phyloP scores from a whole-genome alignment of 257 asterid genomes.

The Apocynum venetum region DNA sequence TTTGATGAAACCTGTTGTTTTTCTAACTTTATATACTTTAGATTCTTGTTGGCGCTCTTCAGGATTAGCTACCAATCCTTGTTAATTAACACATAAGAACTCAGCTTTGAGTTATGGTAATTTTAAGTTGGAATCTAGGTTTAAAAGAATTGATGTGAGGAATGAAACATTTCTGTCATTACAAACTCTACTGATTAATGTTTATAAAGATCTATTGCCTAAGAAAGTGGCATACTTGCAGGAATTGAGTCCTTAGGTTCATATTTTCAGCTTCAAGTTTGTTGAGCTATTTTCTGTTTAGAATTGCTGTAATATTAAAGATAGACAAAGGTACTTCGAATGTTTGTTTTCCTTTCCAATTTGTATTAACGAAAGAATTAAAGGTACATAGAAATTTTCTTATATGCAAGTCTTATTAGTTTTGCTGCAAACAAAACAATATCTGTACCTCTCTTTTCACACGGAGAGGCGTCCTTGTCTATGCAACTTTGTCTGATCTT shows the following conservation, averaged over 20 bases:
- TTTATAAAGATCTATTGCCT: background rate
- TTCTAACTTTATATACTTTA: background rate
- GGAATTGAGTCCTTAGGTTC: background rate
- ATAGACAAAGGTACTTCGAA: background rate
- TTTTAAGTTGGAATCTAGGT: conserved; percentile 4
- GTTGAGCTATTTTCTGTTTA: too few species aligned
- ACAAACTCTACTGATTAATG: background rate
- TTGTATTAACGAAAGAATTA: background rate
- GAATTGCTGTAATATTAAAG: background rate
- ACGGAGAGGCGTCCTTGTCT: background rate
- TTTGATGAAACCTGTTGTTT: background rate
- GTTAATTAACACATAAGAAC: background rate
- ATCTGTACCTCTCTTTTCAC: background rate
- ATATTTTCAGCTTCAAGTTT: background rate
- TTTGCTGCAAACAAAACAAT: background rate
- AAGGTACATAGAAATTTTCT: background rate
- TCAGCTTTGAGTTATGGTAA: background rate
- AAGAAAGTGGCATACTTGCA: background rate
- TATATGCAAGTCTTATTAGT: background rate
- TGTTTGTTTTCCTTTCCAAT: background rate
- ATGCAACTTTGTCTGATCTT: background rate
- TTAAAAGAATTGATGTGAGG: background rate
- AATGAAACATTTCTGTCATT: background rate
- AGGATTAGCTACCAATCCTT: background rate
- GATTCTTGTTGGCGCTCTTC: background rate